These are phyloP conservation scores for Peronospora tabacina DNA, from an alignment of 352 stramenopile genomes.

Conservation along the genomic window DNA sequence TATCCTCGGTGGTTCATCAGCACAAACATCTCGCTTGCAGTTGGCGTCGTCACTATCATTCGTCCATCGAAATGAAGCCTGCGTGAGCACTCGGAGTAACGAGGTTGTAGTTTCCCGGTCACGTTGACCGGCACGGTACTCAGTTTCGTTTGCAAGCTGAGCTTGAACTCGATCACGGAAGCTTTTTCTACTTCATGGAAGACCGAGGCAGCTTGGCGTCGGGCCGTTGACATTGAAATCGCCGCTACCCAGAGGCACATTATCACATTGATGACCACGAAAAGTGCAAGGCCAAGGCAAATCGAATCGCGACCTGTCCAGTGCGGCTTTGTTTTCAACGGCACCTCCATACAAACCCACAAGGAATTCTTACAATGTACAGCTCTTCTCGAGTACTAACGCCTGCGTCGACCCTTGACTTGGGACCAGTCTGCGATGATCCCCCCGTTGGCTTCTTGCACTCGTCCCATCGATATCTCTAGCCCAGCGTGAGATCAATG, in stretches of 20 bases:
- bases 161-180: slow-evolving; percentile 28
- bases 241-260: slow-evolving; percentile 30
- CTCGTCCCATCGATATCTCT: slow-evolving; percentile 17
- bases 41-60: slow-evolving; percentile 18
- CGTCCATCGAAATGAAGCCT: slow-evolving; percentile 36
- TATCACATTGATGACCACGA: slow-evolving; percentile 24
- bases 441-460: not conserved
- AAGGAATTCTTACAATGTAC: slow-evolving; percentile 2
- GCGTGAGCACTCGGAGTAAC: slow-evolving; percentile 30
- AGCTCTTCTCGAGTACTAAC: no score
- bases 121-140: slow-evolving; percentile 13
- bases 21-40: slow-evolving; percentile 26
- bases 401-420: not conserved
- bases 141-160: slow-evolving; percentile 15
- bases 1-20: slow-evolving; percentile 38
- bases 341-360: slow-evolving; percentile 11
- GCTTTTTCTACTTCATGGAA: slow-evolving; percentile 23
- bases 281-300: slow-evolving; percentile 22
- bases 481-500: slow-evolving; percentile 40
- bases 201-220: slow-evolving; percentile 20
- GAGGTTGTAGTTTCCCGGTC: slow-evolving; percentile 25
- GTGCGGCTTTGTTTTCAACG: slow-evolving; percentile 6
- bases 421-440: slow-evolving; percentile 13
- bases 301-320: slow-evolving; percentile 25
- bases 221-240: slow-evolving; percentile 13